Conservation (phyloP, 148 eudicot genomes). For the Cornus kousa region DNA sequence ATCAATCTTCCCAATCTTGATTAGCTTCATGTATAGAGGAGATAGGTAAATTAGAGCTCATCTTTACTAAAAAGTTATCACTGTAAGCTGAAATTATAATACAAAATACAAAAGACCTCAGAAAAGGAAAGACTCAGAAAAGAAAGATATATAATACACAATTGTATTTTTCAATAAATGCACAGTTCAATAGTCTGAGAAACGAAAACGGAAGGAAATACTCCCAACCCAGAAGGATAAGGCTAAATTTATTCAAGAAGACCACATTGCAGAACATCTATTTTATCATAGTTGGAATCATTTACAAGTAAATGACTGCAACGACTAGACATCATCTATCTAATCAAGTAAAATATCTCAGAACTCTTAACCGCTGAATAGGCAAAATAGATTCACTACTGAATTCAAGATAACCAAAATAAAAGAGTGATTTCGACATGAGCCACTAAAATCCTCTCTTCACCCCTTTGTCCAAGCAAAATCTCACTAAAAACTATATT, state of each 20-base stretch:
- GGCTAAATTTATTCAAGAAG: not conserved
- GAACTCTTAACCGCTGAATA: not conserved
- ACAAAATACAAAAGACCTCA: not conserved
- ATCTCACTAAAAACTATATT: not conserved
- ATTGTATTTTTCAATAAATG: not conserved
- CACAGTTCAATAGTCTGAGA: not conserved
- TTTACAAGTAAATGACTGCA: not conserved
- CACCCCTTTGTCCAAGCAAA: not conserved
- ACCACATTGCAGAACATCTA: not conserved
- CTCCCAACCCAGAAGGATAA: not conserved
- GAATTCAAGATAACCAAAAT: not conserved
- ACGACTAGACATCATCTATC: not conserved
- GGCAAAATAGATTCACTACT: not conserved
- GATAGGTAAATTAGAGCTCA: not conserved
- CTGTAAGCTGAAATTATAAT: not conserved
- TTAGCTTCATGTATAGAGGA: slow-evolving; percentile 19
- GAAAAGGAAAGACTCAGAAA: not conserved
- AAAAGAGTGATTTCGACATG: not conserved
- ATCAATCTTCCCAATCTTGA: slow-evolving; percentile 27
- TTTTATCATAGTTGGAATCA: not conserved
- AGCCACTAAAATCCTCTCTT: not conserved
- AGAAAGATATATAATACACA: not conserved
- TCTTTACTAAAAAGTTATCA: not conserved
- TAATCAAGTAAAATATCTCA: not conserved
- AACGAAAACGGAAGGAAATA: not conserved